These are phyloP conservation scores for Calonectria montana DNA, from an alignment of 2,329 filamentous ascomycete genomes.

Conservation along the genomic window DNA sequence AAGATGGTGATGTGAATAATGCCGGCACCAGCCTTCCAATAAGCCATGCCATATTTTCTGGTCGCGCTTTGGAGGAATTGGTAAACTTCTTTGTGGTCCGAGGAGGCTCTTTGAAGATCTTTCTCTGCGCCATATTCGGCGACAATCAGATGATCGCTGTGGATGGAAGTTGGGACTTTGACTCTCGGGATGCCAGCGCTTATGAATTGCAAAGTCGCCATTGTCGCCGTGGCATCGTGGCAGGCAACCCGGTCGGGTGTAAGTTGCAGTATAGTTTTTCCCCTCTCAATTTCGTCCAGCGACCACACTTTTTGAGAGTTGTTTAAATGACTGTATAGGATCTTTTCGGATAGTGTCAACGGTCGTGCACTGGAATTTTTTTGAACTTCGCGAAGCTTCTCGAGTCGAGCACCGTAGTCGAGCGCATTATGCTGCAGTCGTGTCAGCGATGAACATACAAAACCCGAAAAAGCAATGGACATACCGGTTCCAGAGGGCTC, in stretches of 20 bases:
- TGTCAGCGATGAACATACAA: neutral
- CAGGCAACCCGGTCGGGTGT: slow-evolving; percentile 54
- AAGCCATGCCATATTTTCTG: slow-evolving; percentile 59
- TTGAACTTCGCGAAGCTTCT: slow-evolving; percentile 26
- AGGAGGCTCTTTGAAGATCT: slow-evolving; percentile 4
- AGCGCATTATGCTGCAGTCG: slow-evolving; percentile 27
- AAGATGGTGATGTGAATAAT: slow-evolving; percentile 54
- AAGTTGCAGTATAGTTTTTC: slow-evolving; percentile 51
- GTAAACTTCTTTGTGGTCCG: slow-evolving; percentile 48
- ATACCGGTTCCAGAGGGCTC: slow-evolving; percentile 37
- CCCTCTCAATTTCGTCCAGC: slow-evolving; percentile 47
- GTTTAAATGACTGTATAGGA: slow-evolving; percentile 52
- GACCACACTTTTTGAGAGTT: slow-evolving; percentile 41
- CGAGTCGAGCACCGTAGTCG: slow-evolving; percentile 30
- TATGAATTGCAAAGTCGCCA: slow-evolving; percentile 56
- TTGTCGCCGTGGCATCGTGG: slow-evolving; percentile 56
- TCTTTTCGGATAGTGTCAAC: slow-evolving; percentile 51
- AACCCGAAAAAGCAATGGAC: neutral
- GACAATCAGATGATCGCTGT: slow-evolving; percentile 53
- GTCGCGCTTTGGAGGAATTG: slow-evolving; percentile 51
- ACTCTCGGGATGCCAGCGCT: slow-evolving; percentile 52
- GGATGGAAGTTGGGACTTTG: slow-evolving; percentile 51
- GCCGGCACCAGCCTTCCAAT: slow-evolving; percentile 51
- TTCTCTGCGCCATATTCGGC: slow-evolving; percentile 27
- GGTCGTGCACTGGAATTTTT: slow-evolving; percentile 39